Conservation (phyloP, 495 filamentous ascomycete species). For the Rhypophila decipiens region DNA sequence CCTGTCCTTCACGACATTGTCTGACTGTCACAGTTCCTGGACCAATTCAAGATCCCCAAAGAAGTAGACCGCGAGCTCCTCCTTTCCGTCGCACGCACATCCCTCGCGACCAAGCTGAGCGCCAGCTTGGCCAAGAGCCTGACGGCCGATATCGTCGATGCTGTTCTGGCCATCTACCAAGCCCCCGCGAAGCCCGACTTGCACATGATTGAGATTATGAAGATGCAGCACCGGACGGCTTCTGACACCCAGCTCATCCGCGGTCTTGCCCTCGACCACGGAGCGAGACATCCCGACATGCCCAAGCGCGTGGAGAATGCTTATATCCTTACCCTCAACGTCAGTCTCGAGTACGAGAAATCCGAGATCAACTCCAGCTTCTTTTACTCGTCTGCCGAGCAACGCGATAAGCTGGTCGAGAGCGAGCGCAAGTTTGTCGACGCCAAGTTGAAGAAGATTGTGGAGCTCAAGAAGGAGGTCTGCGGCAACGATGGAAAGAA, state of each 20-base stretch:
- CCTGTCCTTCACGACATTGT: not conserved
- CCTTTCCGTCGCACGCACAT: slow-evolving; percentile 87
- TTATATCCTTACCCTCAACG: slow-evolving; percentile 89
- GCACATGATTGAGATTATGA: slow-evolving; percentile 99
- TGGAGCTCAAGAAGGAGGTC: slow-evolving; percentile 96
- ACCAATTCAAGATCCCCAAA: slow-evolving; percentile 81
- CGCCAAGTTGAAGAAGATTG: slow-evolving; percentile 93
- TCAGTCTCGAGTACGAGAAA: slow-evolving; percentile 98
- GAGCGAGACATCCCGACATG: slow-evolving; percentile 97
- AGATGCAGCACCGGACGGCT: slow-evolving; percentile 97
- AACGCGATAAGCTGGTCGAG: slow-evolving; percentile 95
- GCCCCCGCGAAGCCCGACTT: slow-evolving; percentile 88
- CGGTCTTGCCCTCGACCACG: slow-evolving; percentile 90
- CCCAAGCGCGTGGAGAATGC: slow-evolving; percentile 93
- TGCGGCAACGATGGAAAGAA: slow-evolving; percentile 94
- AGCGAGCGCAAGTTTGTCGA: slow-evolving; percentile 95
- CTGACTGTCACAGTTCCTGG: slow-evolving; percentile 66
- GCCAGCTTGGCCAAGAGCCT: slow-evolving; percentile 81
- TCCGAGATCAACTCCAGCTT: slow-evolving; percentile 98
- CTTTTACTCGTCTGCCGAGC: slow-evolving; percentile 95
- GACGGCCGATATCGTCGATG: slow-evolving; percentile 89
- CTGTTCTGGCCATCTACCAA: slow-evolving; percentile 88
- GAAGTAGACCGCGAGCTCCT: slow-evolving; percentile 91
- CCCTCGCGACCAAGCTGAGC: slow-evolving; percentile 91
- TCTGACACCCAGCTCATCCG: slow-evolving; percentile 94